These are phyloP conservation scores for Trichophyton rubrum DNA, from an alignment of 2,329 filamentous ascomycete species.

Conservation along the genomic window DNA sequence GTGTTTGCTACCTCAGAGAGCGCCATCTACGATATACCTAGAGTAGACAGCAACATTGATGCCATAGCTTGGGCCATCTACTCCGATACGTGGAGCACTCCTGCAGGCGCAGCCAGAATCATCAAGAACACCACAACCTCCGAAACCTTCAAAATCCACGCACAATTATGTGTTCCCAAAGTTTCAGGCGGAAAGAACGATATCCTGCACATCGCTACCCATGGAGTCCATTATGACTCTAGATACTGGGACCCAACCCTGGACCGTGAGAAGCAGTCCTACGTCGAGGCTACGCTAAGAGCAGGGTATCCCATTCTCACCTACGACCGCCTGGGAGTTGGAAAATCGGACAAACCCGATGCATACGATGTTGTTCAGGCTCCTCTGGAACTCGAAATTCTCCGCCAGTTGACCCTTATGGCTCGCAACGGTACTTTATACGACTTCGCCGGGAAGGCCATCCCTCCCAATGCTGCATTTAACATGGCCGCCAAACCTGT, in stretches of 20 bases:
- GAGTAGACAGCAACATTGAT: conserved; percentile 11
- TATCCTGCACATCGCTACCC: conserved; percentile 15
- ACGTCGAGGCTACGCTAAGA: conserved; percentile 25
- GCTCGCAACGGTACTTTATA: conserved; percentile 25
- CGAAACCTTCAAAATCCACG: conserved; percentile 15
- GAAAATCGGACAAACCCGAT: conserved; percentile 26
- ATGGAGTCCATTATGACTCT: conserved; percentile 14
- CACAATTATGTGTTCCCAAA: conserved; percentile 13
- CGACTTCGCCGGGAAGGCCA: conserved; percentile 11
- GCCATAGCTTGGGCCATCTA: conserved; percentile 13
- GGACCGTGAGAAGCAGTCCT: conserved; percentile 17
- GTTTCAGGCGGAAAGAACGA: conserved; percentile 6
- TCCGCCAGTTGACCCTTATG: conserved; percentile 26
- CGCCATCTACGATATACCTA: conserved; percentile 9
- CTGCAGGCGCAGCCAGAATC: not conserved
- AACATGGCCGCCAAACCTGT: conserved; percentile 14
- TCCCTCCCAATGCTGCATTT: conserved; percentile 5
- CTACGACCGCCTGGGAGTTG: conserved; percentile 30
- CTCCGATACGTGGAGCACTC: conserved; percentile 12
- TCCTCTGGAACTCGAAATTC: conserved; percentile 28
- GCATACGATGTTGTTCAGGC: conserved; percentile 30
- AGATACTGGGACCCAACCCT: conserved; percentile 15
- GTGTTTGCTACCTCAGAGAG: conserved; percentile 8
- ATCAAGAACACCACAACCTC: conserved; percentile 14
- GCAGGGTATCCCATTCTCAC: conserved; percentile 31